These are phyloP conservation scores for Biancaea sappan DNA, from an alignment of 306 rosid species.

Conservation along the genomic window DNA sequence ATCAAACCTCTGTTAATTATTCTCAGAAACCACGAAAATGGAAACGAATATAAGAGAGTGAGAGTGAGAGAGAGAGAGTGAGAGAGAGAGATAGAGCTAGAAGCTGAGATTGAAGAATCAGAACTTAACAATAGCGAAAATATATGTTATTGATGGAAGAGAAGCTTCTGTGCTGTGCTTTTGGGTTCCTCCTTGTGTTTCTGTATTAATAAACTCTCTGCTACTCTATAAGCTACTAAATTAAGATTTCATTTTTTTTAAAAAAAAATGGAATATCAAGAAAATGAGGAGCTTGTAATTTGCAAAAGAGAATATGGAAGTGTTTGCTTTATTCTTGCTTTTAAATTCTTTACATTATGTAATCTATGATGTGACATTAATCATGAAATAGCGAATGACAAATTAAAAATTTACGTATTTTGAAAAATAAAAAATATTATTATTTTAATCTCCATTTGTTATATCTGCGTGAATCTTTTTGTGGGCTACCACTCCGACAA, in stretches of 20 bases:
- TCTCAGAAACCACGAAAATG: constrained; percentile 40
- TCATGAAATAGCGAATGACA: no score
- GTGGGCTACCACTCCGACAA: constrained; percentile 86
- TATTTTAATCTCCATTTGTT: no score
- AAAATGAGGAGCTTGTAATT: constrained; percentile 8
- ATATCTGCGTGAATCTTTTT: constrained; percentile 48
- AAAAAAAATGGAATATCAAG: constrained; percentile 8
- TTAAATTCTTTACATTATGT: constrained; percentile 27
- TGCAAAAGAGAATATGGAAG: constrained; percentile 36
- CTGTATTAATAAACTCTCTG: constrained; percentile 22
- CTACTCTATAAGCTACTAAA: constrained; percentile 21
- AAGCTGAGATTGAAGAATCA: constrained; percentile 28
- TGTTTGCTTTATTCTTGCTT: constrained; percentile 30
- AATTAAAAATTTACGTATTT: no score
- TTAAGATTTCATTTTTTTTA: background rate
- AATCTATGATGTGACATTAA: constrained; percentile 1
- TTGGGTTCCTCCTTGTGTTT: constrained; percentile 25
- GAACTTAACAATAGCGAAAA: constrained; percentile 24
- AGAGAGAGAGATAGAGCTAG: background rate
- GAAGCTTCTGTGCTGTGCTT: constrained; percentile 45
- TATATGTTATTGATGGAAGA: constrained; percentile 17
- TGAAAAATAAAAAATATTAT: no score
- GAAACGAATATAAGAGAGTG: background rate
- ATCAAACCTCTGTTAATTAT: constrained; percentile 41
- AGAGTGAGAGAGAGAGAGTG: background rate